Percentiles rank a stretch among this genome's conserved stretches.
Evolutionary conservation across 202 grass and related monocot species (phyloP).

Genomic region (Bolboschoenoplectus hybrid): DNA sequence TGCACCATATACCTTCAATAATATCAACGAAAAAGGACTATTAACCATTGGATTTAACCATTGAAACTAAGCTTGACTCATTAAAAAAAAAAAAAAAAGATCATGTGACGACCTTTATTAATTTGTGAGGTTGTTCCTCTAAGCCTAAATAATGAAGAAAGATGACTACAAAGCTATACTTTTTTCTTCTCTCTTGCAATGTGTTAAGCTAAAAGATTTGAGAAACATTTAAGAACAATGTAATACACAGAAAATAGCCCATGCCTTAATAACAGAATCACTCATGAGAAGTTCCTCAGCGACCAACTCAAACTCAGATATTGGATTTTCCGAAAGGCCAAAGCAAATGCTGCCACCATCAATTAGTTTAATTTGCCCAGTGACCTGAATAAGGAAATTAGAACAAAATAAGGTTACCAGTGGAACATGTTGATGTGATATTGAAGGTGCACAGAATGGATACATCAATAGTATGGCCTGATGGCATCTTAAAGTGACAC

Average conservation of each 20-base stretch:
- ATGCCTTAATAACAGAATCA: conserved; percentile 96
- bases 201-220: background rate
- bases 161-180: background rate
- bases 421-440: background rate
- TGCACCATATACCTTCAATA: conserved; percentile 92
- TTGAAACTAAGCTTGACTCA: background rate
- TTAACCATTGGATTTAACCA: conserved; percentile 24
- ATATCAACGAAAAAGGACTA: conserved; percentile 29
- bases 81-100: background rate
- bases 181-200: conserved; percentile 14
- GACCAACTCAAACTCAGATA: conserved; percentile 98
- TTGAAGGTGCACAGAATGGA: background rate
- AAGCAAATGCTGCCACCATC: conserved; percentile 91
- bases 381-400: conserved; percentile 61
- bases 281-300: conserved; percentile 99
- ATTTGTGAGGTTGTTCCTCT: background rate
- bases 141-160: conserved; percentile 12
- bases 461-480: background rate
- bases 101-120: background rate
- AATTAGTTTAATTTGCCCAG: conserved; percentile 92
- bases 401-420: conserved; percentile 38
- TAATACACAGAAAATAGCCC: conserved; percentile 12
- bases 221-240: background rate
- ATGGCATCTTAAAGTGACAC: conserved; percentile 6
- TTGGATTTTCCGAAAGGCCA: conserved; percentile 89